Evolutionary conservation across 208 protist genomes (phyloP), one percentile per base, ranked within the genome.

Genomic region (Acanthamoeba castellanii): DNA sequence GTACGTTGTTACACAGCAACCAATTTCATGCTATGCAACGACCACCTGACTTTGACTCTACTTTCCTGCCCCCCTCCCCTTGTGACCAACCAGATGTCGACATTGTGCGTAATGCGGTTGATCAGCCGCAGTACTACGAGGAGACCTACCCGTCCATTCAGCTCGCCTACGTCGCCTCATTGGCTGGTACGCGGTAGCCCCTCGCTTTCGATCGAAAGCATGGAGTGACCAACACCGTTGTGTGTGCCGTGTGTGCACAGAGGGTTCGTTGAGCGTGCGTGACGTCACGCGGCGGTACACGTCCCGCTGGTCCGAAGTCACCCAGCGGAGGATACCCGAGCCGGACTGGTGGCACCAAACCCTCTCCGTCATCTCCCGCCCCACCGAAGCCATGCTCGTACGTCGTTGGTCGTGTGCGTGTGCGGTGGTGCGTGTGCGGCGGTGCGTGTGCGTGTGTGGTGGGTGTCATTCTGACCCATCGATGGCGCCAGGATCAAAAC

Each of bases 291-390:
- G 85, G 18, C 25, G 55, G 1, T 92, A 92, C 42, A 47, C 74
- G 37, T 16, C 85, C 9, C 85, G 85, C 42, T 92, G 85, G 85
- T 74, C 85, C 82, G 85, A 92, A 72, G 32, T 47, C n/a, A 92
- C 42, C 8, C 37, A 45, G 42, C 14, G 59, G 34, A 13, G 85
- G 11, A 59, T 87, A 4, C 59, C 55, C 20, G 85, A 92, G 0
- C n/a, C n/a, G 55, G 32, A 74, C 34, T 92, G 85, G 85, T 70
- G 32, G 34, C 25, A 70, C 18, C 85, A 92, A 72, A 92, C 85
- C 20, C 55, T 92, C n/a, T 61, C 85, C 32, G 25, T 74, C 11
- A 30, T 92, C 32, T 92, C 85, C 25, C 9, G 34, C 30, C 85
- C 85, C 1, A 74, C 55, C 9, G 34, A 50, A 45, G 27, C n/a